phyloP scores from a whole-genome alignment of 495 filamentous ascomycete genomes.

The Xylaria intraflava region DNA sequence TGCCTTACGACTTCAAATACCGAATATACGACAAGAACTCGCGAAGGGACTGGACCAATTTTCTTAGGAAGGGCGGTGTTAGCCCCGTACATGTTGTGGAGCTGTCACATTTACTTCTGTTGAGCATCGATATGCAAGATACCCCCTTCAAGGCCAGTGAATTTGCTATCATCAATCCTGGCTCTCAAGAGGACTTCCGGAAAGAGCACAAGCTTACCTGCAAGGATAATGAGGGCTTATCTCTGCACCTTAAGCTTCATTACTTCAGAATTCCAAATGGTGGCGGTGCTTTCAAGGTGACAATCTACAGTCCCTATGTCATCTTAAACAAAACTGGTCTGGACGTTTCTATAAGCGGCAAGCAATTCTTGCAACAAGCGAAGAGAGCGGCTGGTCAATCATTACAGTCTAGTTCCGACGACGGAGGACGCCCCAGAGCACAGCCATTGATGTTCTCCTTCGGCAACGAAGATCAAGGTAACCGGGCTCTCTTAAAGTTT shows the following conservation, averaged over 20 bases:
- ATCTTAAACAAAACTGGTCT: slow-evolving; percentile 93
- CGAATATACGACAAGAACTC: slow-evolving; percentile 97
- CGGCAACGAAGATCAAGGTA: slow-evolving; percentile 74
- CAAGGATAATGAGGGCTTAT: slow-evolving; percentile 73
- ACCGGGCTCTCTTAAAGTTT: slow-evolving; percentile 78
- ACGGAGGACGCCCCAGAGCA: slow-evolving; percentile 53
- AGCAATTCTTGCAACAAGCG: slow-evolving; percentile 74
- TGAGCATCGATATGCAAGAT: slow-evolving; percentile 95
- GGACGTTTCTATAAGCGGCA: slow-evolving; percentile 80
- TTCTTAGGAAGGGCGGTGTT: slow-evolving; percentile 88
- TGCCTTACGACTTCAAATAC: slow-evolving; percentile 98
- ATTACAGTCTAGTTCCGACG: slow-evolving; percentile 32
- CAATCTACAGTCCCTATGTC: slow-evolving; percentile 87
- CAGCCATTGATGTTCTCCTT: slow-evolving; percentile 96
- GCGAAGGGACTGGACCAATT: slow-evolving; percentile 97
- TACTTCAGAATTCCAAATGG: slow-evolving; percentile 90
- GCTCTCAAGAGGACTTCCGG: slow-evolving; percentile 76
- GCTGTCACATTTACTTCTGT: slow-evolving; percentile 80
- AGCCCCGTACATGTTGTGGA: slow-evolving; percentile 97
- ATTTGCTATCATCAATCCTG: slow-evolving; percentile 93
- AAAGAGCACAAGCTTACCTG: slow-evolving; percentile 73
- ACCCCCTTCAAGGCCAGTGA: slow-evolving; percentile 91
- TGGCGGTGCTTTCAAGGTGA: slow-evolving; percentile 92
- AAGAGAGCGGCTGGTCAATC: slow-evolving; percentile 75
- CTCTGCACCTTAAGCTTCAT: slow-evolving; percentile 76